Evolutionary conservation across 1,284 basidiomycete genomes (phyloP).

Genomic region (Somion occarium): DNA sequence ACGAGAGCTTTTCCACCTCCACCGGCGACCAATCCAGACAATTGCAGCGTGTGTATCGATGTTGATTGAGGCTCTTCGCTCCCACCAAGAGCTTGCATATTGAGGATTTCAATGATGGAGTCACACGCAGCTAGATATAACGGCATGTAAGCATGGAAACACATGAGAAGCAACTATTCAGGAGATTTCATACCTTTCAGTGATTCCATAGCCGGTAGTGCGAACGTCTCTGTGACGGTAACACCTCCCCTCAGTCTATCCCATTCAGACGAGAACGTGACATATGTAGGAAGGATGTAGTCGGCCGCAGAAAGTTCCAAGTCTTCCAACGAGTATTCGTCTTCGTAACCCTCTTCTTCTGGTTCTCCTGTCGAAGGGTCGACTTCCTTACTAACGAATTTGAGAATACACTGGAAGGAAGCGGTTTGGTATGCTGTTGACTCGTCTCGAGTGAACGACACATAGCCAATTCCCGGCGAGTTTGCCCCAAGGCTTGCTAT

Average conservation of each 20-base stretch:
- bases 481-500: constrained; percentile 64
- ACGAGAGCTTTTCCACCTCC: constrained; percentile 93
- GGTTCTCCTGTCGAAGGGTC: constrained; percentile 96
- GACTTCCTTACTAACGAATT: constrained; percentile 96
- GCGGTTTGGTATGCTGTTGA: constrained; percentile 78
- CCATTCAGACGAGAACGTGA: constrained; percentile 92
- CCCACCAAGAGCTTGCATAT: constrained; percentile 95
- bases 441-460: constrained; percentile 85
- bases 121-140: constrained; percentile 75
- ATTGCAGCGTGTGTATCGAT: constrained; percentile 91
- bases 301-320: constrained; percentile 91
- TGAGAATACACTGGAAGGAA: constrained; percentile 92
- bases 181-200: constrained; percentile 72
- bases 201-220: constrained; percentile 88
- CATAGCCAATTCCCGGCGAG: constrained; percentile 85
- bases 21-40: constrained; percentile 85
- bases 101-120: constrained; percentile 89
- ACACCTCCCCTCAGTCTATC: constrained; percentile 79
- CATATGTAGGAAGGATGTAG: constrained; percentile 92
- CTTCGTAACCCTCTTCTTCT: constrained; percentile 97
- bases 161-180: constrained; percentile 5
- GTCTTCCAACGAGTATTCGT: constrained; percentile 98
- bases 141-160: constrained; percentile 14
- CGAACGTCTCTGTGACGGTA: constrained; percentile 89
- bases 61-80: constrained; percentile 77